Evolutionary conservation across 805 yeast species (phyloP), one percentile per base, ranked within the genome.

Genomic region (Pichia gijzeniarum): DNA sequence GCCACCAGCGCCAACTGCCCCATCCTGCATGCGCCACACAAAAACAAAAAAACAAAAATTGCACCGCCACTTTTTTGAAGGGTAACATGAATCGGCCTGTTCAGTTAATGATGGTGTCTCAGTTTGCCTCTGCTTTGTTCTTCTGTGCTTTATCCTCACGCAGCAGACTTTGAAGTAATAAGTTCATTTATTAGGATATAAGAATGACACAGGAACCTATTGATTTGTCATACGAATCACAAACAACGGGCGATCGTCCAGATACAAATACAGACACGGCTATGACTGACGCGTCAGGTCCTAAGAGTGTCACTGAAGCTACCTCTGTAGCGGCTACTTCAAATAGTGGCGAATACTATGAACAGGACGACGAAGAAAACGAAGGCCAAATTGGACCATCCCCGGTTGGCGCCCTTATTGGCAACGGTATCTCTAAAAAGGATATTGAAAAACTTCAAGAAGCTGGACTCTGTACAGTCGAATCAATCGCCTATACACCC

Each of bases 401-500:
- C 47, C 77, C 77, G 3, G 66, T 79, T 38, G 62, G 69, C 17
- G 76, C 71, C 45, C 64, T 79, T 41, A 75, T 72, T 65, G 95
- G 95, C 17, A 87, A 88, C 59, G 99, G 99, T 12, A 89, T 93
- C 50, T 75, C 90, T 5, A 59, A 79, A 3, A 72, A 79, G 28
- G 99, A 93, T 62, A 72, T 91, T 53, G 79, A 76, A 50, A 91
- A 88, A 61, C 73, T 93, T 43, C 74, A 80, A 50, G 91, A 85
- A 40, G 84, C 82, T 21, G 97, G 97, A 0, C 80, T 75, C 57
- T 85, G 85, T 60, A 93, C 99, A 0, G 95, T 85, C 7, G 97
- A 90, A 61, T 78, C 95, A 18, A 80, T 91, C 48, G 98, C 99
- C 2, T 89, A 88, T 58, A 87, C 96, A 5, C 95, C 97, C 17